phyloP scores from a whole-genome alignment of 805 yeast species.

The Ogataea nakhonphanomensis region DNA sequence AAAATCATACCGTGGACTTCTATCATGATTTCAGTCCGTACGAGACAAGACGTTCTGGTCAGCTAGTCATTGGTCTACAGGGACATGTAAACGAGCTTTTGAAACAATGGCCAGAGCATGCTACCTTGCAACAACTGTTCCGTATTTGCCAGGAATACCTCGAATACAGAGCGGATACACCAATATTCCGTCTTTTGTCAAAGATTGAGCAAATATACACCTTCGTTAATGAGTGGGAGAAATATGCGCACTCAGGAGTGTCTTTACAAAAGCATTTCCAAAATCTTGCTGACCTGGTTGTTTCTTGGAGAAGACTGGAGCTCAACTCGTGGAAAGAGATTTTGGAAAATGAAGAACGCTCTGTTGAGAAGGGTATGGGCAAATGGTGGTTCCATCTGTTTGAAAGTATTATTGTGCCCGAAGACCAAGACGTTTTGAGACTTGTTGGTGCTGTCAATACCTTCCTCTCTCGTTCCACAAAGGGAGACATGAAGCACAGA shows the following conservation, averaged over 20 bases:
- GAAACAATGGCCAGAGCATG: conserved; percentile 91
- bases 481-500: conserved; percentile 69
- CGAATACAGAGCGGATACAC: conserved; percentile 57
- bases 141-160: conserved; percentile 66
- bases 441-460: conserved; percentile 62
- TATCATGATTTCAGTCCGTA: conserved; percentile 58
- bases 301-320: conserved; percentile 89
- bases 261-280: conserved; percentile 56
- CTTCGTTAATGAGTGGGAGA: conserved; percentile 87
- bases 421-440: conserved; percentile 35
- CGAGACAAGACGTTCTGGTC: conserved; percentile 62
- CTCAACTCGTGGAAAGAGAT: conserved; percentile 80
- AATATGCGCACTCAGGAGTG: conserved; percentile 78
- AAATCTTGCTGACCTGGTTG: conserved; percentile 62
- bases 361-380: conserved; percentile 49
- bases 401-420: conserved; percentile 68
- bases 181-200: conserved; percentile 72
- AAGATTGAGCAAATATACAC: conserved; percentile 86
- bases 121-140: conserved; percentile 67
- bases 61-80: conserved; percentile 42
- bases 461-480: conserved; percentile 70
- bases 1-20: conserved; percentile 43
- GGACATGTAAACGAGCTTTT: conserved; percentile 46
- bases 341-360: conserved; percentile 59
- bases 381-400: conserved; percentile 92